phyloP scores from a whole-genome alignment of 192 early-diverging fungal genomes.

The Coemansia sp. region DNA sequence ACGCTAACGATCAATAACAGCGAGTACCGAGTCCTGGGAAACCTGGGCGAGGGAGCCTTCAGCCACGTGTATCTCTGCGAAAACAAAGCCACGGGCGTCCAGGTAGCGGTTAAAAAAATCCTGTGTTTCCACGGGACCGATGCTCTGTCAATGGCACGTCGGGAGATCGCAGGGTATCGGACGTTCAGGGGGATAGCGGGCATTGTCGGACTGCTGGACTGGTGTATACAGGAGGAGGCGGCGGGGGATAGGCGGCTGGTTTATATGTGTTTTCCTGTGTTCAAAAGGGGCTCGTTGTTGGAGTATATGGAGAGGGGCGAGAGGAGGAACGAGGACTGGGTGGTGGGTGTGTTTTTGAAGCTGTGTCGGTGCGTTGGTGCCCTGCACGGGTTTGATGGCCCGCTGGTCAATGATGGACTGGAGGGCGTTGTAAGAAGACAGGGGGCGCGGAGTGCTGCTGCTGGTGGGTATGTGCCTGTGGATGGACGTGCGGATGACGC shows the following conservation, averaged over 20 bases:
- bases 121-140: conserved; percentile 61
- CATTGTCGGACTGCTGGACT: conserved; percentile 57
- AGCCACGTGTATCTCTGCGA: conserved; percentile 66
- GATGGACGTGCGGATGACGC: not conserved
- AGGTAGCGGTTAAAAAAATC: conserved; percentile 69
- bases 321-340: conserved; percentile 56
- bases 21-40: conserved; percentile 57
- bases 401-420: no score
- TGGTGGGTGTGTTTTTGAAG: conserved; percentile 58
- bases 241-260: conserved; percentile 40
- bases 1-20: conserved; percentile 53
- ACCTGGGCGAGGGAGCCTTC: conserved; percentile 75
- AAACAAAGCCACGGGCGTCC: conserved; percentile 44
- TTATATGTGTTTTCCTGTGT: conserved; percentile 72
- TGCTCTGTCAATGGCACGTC: conserved; percentile 59
- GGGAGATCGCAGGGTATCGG: conserved; percentile 66
- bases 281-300: conserved; percentile 56
- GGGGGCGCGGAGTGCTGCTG: not conserved
- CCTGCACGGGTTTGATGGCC: conserved; percentile 54
- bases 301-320: conserved; percentile 56
- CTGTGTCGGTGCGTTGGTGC: conserved; percentile 59
- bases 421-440: no score
- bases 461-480: not conserved
- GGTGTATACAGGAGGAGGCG: not conserved
- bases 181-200: conserved; percentile 60